A percentile compares a stretch with the other conserved stretches of the same genome.
Conservation (phyloP, 139 green algal species). For the Pycnococcus provasolii region DNA sequence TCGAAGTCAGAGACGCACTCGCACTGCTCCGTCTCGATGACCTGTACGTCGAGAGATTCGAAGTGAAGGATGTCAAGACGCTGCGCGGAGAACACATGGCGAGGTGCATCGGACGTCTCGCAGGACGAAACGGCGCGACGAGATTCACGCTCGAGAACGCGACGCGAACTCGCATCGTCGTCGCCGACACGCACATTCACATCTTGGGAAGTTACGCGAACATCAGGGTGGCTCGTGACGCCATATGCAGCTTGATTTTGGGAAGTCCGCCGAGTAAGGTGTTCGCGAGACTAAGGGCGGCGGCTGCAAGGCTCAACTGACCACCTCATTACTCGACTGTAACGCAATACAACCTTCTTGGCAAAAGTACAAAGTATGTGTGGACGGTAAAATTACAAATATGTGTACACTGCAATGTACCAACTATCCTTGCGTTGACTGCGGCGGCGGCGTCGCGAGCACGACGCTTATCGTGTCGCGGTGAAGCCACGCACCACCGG, state of each 20-base stretch:
- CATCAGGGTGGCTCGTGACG: constrained; percentile 51
- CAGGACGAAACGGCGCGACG: constrained; percentile 92
- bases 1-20: constrained; percentile 83
- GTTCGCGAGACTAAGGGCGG: constrained; percentile 69
- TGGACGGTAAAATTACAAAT: no score
- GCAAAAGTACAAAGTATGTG: no score
- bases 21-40: constrained; percentile 94
- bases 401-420: no score
- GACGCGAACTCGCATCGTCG: constrained; percentile 87
- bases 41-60: constrained; percentile 95
- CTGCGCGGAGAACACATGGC: constrained; percentile 92
- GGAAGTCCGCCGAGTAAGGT: constrained; percentile 94
- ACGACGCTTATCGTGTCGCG: no score
- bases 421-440: no score
- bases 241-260: constrained; percentile 86
- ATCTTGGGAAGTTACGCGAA: constrained; percentile 86
- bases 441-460: no score
- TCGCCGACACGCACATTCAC: constrained; percentile 93
- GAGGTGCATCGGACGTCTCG: constrained; percentile 64
- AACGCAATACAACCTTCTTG: no score
- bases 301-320: constrained; percentile 15
- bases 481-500: no score
- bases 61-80: constrained; percentile 98
- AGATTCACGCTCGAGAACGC: constrained; percentile 99
- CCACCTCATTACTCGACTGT: background rate